Evolutionary conservation across 768 basidiomycete species (phyloP).

Genomic region (Epithele typhae): DNA sequence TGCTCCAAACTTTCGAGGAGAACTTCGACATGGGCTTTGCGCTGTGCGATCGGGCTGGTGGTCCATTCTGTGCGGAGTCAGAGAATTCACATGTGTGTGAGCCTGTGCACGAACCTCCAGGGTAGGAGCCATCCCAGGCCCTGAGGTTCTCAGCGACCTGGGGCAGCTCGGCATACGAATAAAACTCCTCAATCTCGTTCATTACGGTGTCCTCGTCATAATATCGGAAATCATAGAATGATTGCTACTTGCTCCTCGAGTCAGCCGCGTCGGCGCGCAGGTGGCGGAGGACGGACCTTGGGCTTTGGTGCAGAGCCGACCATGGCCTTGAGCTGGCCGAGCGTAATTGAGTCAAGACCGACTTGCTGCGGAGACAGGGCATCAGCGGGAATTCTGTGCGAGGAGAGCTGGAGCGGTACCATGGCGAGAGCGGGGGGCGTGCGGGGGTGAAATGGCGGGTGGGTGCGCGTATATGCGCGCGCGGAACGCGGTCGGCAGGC

Average conservation of each 20-base stretch:
- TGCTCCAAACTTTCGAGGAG: constrained; percentile 88
- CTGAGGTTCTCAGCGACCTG: constrained; percentile 84
- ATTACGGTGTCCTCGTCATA: constrained; percentile 95
- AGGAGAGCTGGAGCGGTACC: constrained; percentile 30
- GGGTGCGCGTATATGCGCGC: not conserved
- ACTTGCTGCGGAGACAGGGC: constrained; percentile 26
- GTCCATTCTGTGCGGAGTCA: constrained; percentile 64
- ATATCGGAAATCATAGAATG: constrained; percentile 87
- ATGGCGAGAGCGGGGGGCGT: constrained; percentile 19
- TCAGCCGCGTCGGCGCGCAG: not conserved
- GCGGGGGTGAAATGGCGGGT: not conserved
- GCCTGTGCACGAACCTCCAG: constrained; percentile 51
- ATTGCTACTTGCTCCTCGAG: constrained; percentile 51
- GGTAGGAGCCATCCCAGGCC: constrained; percentile 83
- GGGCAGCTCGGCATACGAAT: constrained; percentile 93
- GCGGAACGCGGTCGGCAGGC: not conserved
- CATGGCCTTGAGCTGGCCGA: constrained; percentile 76
- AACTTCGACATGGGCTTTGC: constrained; percentile 71
- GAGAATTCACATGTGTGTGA: constrained; percentile 7
- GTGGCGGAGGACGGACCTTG: constrained; percentile 45
- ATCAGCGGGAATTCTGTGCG: constrained; percentile 24
- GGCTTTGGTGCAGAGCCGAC: constrained; percentile 67
- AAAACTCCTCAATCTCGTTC: constrained; percentile 97
- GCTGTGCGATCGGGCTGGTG: constrained; percentile 51
- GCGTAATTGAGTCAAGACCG: constrained; percentile 68